Percentiles rank a stretch among this genome's conserved stretches.
These are phyloP conservation scores for Groenewaldozyma salmanticensis DNA, from an alignment of 805 yeast genomes.

Conservation along the genomic window DNA sequence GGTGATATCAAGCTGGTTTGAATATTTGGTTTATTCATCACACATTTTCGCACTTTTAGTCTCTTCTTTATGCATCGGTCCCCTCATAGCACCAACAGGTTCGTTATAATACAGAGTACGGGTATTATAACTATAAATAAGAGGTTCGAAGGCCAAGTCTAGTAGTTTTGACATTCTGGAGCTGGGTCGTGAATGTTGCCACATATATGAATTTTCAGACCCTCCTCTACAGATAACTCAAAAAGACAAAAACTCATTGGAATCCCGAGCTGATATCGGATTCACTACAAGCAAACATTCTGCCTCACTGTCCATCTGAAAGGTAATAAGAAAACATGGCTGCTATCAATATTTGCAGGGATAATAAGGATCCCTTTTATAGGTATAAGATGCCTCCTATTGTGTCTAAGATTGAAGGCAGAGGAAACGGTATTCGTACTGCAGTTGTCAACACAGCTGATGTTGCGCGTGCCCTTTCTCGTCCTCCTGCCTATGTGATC, in stretches of 20 bases:
- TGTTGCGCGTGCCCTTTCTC: slow-evolving; percentile 86
- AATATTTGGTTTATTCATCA: too few relatives aligned
- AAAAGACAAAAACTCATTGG: too few relatives aligned
- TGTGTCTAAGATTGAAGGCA: slow-evolving; percentile 94
- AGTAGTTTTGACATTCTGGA: too few relatives aligned
- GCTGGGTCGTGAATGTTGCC: too few relatives aligned
- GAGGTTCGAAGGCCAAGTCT: not conserved
- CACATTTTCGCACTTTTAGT: too few relatives aligned
- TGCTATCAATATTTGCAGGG: slow-evolving; percentile 87
- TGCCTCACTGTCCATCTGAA: not conserved
- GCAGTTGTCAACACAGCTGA: slow-evolving; percentile 83
- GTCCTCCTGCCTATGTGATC: slow-evolving; percentile 87
- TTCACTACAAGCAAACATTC: not conserved
- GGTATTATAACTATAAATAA: not conserved
- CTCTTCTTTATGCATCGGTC: slow-evolving; percentile 3
- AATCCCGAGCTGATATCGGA: too few relatives aligned
- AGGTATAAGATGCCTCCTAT: slow-evolving; percentile 99
- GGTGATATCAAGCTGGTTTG: too few relatives aligned
- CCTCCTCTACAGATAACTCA: too few relatives aligned
- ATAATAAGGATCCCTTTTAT: slow-evolving; percentile 95
- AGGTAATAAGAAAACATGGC: slow-evolving; percentile 44
- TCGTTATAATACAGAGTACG: not conserved
- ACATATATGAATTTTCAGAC: too few relatives aligned
- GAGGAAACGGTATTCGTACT: slow-evolving; percentile 98
- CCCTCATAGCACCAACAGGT: not conserved